A percentile compares a stretch with the other conserved stretches of the same genome.
Evolutionary conservation across 2,329 filamentous ascomycete genomes (phyloP).

Genomic region (Plectosphaerella sp.): DNA sequence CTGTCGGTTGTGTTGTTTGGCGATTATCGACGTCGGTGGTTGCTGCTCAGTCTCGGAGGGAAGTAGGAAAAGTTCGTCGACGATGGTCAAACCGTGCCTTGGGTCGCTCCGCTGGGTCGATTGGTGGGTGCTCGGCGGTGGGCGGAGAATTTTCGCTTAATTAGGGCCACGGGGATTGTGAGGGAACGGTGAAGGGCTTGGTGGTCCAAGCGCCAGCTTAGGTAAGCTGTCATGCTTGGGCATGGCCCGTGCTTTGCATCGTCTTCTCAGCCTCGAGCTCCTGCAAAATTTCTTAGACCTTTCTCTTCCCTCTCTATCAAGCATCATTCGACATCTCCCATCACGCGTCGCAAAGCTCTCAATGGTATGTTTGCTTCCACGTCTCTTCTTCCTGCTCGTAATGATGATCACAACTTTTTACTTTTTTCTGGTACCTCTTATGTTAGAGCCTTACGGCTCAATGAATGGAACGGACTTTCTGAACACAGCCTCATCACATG

Average conservation of each 20-base stretch:
- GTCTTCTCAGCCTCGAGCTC: constrained; percentile 2
- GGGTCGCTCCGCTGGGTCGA: constrained; percentile 9
- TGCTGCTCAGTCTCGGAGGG: constrained; percentile 11
- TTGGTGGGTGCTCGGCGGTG: constrained; percentile 32
- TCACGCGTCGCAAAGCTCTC: not conserved
- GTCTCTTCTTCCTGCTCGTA: constrained; percentile 17
- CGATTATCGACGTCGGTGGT: constrained; percentile 9
- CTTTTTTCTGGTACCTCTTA: constrained; percentile 98
- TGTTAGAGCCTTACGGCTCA: constrained; percentile 66
- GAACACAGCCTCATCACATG: constrained; percentile 34
- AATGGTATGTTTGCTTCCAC: not conserved
- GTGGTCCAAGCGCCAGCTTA: not conserved
- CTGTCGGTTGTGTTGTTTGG: constrained; percentile 18
- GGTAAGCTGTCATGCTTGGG: not conserved
- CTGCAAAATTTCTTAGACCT: not conserved
- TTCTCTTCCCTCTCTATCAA: constrained; percentile 1
- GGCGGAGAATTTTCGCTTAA: constrained; percentile 38
- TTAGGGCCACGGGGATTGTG: constrained; percentile 30
- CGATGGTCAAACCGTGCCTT: not conserved
- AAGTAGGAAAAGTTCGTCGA: constrained; percentile 1
- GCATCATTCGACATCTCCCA: not conserved
- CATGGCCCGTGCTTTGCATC: not conserved
- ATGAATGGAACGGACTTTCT: constrained; percentile 88
- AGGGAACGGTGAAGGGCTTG: too few relatives aligned
- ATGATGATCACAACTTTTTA: constrained; percentile 71